Conservation (phyloP, 305 asterid species). For the Fraxinus greggii region DNA sequence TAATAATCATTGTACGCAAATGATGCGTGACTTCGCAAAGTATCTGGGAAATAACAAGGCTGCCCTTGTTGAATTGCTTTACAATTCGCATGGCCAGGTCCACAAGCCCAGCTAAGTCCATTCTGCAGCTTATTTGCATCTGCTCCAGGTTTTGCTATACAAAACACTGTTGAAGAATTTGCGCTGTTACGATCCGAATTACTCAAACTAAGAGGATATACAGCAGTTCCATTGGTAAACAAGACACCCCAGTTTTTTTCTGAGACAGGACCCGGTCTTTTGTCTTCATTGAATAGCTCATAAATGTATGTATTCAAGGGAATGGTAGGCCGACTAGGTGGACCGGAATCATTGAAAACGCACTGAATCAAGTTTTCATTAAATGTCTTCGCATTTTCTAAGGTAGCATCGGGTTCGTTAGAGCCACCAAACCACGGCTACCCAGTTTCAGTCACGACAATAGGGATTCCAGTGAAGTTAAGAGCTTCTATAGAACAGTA, state of each 20-base stretch:
- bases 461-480: constrained; percentile 70
- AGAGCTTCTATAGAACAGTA: constrained; percentile 68
- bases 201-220: constrained; percentile 55
- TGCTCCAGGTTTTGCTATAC: constrained; percentile 61
- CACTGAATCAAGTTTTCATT: constrained; percentile 61
- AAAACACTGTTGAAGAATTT: constrained; percentile 58
- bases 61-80: constrained; percentile 65
- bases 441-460: constrained; percentile 89
- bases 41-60: constrained; percentile 69
- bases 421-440: constrained; percentile 86
- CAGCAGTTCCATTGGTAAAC: constrained; percentile 62
- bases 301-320: constrained; percentile 74
- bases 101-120: constrained; percentile 94
- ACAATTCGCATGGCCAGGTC: constrained; percentile 78
- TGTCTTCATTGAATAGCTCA: constrained; percentile 85
- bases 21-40: constrained; percentile 73
- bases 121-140: constrained; percentile 46
- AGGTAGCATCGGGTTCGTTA: constrained; percentile 70
- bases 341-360: constrained; percentile 73
- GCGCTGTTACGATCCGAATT: constrained; percentile 22
- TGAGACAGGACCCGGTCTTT: constrained; percentile 69
- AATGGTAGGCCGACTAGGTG: constrained; percentile 66
- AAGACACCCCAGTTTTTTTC: constrained; percentile 81
- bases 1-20: constrained; percentile 89
- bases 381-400: constrained; percentile 60